Evolutionary conservation across 139 green algal genomes (phyloP).

Genomic region (Chlamydomonas schloesseri): DNA sequence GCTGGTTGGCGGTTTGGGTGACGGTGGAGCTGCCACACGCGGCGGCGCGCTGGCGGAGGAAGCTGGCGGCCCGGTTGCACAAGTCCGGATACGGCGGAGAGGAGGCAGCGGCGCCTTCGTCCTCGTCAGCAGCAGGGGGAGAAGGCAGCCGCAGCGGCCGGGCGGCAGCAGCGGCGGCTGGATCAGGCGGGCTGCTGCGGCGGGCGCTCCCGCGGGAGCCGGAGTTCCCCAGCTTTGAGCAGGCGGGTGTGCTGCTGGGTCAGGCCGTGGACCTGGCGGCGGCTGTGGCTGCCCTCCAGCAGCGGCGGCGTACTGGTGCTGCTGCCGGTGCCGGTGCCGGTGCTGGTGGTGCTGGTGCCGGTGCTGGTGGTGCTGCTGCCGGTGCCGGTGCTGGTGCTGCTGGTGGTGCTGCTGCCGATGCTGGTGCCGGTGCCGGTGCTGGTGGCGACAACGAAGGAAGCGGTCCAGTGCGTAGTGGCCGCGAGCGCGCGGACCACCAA

Average conservation of each 20-base stretch:
- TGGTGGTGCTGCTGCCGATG: too few species aligned
- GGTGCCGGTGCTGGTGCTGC: too few species aligned
- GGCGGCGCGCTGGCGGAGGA: not conserved
- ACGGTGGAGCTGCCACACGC: constrained; percentile 16
- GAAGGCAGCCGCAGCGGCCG: too few species aligned
- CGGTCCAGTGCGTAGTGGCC: too few species aligned
- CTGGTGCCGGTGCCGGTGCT: too few species aligned
- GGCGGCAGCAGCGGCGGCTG: not conserved
- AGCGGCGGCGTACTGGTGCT: too few species aligned
- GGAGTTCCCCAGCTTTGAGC: constrained; percentile 30
- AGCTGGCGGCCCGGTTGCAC: constrained; percentile 16
- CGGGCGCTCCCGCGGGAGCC: not conserved
- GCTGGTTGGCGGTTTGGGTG: not conserved
- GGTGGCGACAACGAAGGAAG: too few species aligned
- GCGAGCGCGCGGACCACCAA: too few species aligned
- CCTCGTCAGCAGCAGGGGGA: too few species aligned
- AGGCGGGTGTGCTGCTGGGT: constrained; percentile 1
- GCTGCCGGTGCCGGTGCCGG: not conserved
- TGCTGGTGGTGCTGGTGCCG: too few species aligned
- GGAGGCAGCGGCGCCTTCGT: too few species aligned
- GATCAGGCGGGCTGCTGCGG: not conserved
- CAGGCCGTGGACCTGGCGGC: not conserved
- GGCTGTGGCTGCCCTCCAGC: too few species aligned
- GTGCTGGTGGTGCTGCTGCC: not conserved
- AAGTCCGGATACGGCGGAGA: not conserved